phyloP scores from a whole-genome alignment of 2,329 filamentous ascomycete species.

The Lachnellula subtilissima region DNA sequence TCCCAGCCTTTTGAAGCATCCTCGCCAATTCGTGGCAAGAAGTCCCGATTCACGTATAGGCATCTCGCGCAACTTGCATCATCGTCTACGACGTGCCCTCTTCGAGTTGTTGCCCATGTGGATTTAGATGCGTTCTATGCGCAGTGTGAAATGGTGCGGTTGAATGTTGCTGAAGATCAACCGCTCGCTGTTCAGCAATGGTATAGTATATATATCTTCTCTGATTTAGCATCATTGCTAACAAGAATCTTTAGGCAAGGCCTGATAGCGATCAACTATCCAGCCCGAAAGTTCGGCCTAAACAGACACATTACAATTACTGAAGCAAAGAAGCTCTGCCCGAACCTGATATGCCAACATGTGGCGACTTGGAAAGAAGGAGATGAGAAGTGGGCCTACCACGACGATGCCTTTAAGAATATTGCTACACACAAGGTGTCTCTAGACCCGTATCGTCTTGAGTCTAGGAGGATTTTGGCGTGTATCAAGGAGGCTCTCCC shows the following conservation, averaged over 20 bases:
- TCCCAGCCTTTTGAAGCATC: conserved; percentile 43
- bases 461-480: conserved; percentile 77
- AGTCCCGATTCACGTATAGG: conserved; percentile 78
- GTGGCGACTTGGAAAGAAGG: conserved; percentile 94
- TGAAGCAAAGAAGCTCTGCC: conserved; percentile 84
- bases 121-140: conserved; percentile 98
- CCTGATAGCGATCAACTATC: conserved; percentile 94
- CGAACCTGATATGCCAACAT: conserved; percentile 79
- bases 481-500: conserved; percentile 72
- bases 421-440: conserved; percentile 91
- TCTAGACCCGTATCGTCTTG: conserved; percentile 81
- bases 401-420: conserved; percentile 70
- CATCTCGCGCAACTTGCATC: conserved; percentile 72
- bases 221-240: background rate
- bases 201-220: conserved; percentile 46
- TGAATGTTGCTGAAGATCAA: conserved; percentile 66
- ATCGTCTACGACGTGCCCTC: conserved; percentile 66
- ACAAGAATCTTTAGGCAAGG: conserved; percentile 57
- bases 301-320: conserved; percentile 70
- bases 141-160: conserved; percentile 89
- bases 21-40: conserved; percentile 36
- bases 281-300: conserved; percentile 76
- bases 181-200: conserved; percentile 94
- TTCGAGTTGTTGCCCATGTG: conserved; percentile 84
- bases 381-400: conserved; percentile 87